These are phyloP conservation scores for Leccinum sublutescens DNA, from an alignment of 768 basidiomycete genomes.

Conservation along the genomic window DNA sequence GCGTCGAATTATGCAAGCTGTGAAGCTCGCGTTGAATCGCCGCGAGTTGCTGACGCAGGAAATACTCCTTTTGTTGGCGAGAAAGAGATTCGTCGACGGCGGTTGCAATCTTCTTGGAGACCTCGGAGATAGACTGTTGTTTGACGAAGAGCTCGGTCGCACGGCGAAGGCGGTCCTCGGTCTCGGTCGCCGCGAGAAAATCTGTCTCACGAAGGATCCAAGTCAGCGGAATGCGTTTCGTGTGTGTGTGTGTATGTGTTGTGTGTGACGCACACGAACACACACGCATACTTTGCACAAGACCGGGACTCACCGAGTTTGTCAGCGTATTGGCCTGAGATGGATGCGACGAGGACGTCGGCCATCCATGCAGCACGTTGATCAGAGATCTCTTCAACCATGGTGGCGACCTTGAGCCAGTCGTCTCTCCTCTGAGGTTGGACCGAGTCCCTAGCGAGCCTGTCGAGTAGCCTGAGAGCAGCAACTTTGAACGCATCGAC, in stretches of 20 bases:
- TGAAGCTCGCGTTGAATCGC: conserved; percentile 78
- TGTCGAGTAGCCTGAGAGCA: conserved; percentile 64
- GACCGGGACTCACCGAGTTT: conserved; percentile 55
- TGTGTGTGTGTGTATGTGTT: not conserved
- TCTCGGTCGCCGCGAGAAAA: conserved; percentile 57
- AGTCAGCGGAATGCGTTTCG: conserved; percentile 1
- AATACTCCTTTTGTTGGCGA: conserved; percentile 86
- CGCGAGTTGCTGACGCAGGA: conserved; percentile 78
- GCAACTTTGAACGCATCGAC: conserved; percentile 69
- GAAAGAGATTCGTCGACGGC: conserved; percentile 83
- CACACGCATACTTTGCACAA: not conserved
- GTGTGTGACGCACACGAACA: not conserved
- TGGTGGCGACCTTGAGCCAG: conserved; percentile 63
- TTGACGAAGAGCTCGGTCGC: conserved; percentile 73
- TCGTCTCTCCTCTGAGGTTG: conserved; percentile 58
- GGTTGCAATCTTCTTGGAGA: conserved; percentile 75
- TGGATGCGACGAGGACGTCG: conserved; percentile 62
- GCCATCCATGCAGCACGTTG: conserved; percentile 71
- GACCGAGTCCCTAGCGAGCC: conserved; percentile 46
- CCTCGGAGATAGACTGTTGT: conserved; percentile 75
- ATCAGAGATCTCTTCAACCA: conserved; percentile 71
- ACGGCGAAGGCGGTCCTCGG: conserved; percentile 60
- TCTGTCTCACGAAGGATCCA: conserved; percentile 35
- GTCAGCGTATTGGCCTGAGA: conserved; percentile 63
- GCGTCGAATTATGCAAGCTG: conserved; percentile 42